These are phyloP conservation scores for Macrolepiota albuminosa DNA, from an alignment of 768 basidiomycete species.

Conservation along the genomic window DNA sequence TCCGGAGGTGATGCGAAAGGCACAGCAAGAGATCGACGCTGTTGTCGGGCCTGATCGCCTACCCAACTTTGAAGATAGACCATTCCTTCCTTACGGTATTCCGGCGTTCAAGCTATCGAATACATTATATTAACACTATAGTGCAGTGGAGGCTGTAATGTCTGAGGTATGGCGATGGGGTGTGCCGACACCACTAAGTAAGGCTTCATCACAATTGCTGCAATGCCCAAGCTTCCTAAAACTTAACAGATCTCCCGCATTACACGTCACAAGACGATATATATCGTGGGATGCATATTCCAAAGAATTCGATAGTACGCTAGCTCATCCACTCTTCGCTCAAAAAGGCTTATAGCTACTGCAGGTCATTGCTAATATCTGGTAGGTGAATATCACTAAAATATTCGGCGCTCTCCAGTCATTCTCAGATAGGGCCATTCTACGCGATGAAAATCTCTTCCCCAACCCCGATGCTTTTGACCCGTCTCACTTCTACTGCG, in stretches of 20 bases:
- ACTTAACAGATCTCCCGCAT: constrained; percentile 25
- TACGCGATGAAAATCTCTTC: constrained; percentile 1
- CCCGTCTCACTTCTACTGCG: background rate
- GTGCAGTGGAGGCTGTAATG: constrained; percentile 4
- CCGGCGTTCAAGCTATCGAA: constrained; percentile 10
- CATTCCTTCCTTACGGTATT: constrained; percentile 17
- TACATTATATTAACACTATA: constrained; percentile 3
- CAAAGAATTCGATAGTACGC: constrained; percentile 26
- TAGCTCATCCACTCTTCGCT: background rate
- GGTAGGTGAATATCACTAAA: constrained; percentile 14
- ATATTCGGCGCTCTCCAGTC: background rate
- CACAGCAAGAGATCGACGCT: constrained; percentile 21
- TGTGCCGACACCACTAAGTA: constrained; percentile 3
- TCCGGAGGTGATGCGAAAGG: constrained; percentile 11
- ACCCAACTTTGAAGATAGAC: constrained; percentile 20
- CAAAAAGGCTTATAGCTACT: background rate
- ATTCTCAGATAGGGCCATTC: background rate
- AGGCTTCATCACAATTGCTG: background rate
- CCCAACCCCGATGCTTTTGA: constrained; percentile 2
- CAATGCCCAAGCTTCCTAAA: too few species aligned
- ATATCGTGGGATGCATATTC: constrained; percentile 29
- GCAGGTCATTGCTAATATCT: constrained; percentile 24
- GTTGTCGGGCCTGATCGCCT: constrained; percentile 21
- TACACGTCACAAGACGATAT: constrained; percentile 25
- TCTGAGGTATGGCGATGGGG: constrained; percentile 8